Evolutionary conservation across 2,329 filamentous ascomycete genomes (phyloP).

Genomic region (Claviceps arundinis): DNA sequence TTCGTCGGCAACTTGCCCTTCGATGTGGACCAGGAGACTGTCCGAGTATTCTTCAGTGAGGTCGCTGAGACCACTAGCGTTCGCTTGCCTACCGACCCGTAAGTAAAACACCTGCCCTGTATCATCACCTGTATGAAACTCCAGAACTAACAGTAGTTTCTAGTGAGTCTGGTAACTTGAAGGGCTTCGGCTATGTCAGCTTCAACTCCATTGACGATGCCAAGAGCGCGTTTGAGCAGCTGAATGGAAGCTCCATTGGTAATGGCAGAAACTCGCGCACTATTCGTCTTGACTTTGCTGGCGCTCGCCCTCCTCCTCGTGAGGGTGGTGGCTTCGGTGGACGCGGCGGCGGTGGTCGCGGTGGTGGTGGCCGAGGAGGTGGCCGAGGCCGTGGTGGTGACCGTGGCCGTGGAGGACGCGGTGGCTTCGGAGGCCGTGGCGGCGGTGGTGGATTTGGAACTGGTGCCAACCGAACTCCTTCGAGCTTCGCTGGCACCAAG

Average conservation of each 20-base stretch:
- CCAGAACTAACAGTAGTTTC: background rate
- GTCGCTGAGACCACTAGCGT: constrained; percentile 62
- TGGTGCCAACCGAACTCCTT: constrained; percentile 29
- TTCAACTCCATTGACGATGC: constrained; percentile 76
- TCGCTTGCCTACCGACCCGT: constrained; percentile 76
- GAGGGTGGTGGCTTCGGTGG: constrained; percentile 39
- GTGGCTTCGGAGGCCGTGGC: constrained; percentile 28
- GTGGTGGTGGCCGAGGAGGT: constrained; percentile 31
- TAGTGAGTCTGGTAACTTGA: constrained; percentile 67
- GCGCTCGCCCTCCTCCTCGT: constrained; percentile 49
- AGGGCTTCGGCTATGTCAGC: constrained; percentile 87
- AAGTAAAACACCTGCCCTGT: constrained; percentile 19
- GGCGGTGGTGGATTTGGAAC: constrained; percentile 39
- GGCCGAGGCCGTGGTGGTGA: constrained; percentile 14
- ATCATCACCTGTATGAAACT: too few species aligned
- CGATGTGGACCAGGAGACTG: constrained; percentile 61
- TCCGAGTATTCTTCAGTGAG: constrained; percentile 62
- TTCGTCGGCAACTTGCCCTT: constrained; percentile 90
- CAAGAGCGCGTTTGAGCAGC: constrained; percentile 54
- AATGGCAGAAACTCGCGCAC: constrained; percentile 56
- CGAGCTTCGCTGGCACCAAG: constrained; percentile 56
- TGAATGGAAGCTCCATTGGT: constrained; percentile 53
- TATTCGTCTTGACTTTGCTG: constrained; percentile 73
- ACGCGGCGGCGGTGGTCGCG: constrained; percentile 38
- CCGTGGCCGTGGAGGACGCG: constrained; percentile 34